Base-by-base conservation (phyloP, 116 monocot genomes). In the Cymodocea nodosa region DNA sequence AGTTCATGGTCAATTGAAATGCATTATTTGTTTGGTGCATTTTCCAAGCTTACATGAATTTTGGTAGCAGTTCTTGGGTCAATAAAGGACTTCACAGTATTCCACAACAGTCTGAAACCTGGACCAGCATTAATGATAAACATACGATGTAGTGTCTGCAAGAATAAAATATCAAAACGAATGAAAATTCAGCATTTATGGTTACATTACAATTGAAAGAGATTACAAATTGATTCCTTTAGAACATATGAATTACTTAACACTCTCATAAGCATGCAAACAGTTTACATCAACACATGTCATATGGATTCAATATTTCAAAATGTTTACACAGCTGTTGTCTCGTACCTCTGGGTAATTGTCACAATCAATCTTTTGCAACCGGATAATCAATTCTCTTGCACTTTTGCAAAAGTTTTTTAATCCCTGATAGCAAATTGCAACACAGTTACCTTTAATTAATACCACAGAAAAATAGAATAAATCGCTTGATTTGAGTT, bases 391-490 rank as follows among this genome's bases (percentile, higher is more conserved):
- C 37, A 98, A 63, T 69, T 98, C 98, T 50, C 89, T 75, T 48
- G 92, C 98, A 51, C 77, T 88, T 63, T 98, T 91, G 77, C 86
- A 83, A 25, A 86, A 92, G 67, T 92, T 98, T 77, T 89, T 98
- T 64, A 89, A 70, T 55, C 92, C 80, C 98, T 98, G 68, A 50
- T 15, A 56, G 67, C 12, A 58, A 30, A 72, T 19, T 18, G 3
- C 34, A 51, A 19, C 48, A n/a, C 22, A 60, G n/a, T 48, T 50
- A 12, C 50, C 22, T 12, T 49, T 40, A 66, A 52, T 54, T 17
- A 65, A 23, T 35, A 37, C 44, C 52, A 10, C n/a, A 8, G 54
- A 55, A 11, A 16, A 17, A 67, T 17, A 34, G 0, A 6, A 9
- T 60, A 35, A 35, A 35, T 60, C 35, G 0, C 35, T 60, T 3